Conservation (phyloP, 2,329 filamentous ascomycete genomes). For the Dothidotthia symphoricarpi region DNA sequence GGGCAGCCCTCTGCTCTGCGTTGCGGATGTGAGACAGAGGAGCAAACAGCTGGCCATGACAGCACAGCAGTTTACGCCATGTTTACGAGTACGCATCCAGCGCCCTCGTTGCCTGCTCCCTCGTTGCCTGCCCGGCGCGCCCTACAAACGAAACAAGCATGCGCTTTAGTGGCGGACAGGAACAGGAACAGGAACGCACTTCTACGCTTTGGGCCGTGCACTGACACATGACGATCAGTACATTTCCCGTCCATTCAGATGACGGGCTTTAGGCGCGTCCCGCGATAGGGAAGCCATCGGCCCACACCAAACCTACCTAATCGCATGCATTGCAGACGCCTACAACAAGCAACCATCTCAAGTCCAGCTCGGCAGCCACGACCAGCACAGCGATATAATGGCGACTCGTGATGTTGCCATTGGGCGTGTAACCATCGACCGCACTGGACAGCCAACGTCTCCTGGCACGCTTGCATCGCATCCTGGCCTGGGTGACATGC, state of each 20-base stretch:
- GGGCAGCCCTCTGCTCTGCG: conserved; percentile 9
- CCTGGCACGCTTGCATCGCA: conserved; percentile 14
- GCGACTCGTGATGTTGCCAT: too few relatives aligned
- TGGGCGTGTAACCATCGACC: neutral
- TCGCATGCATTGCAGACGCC: too few relatives aligned
- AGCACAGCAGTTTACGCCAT: conserved; percentile 7
- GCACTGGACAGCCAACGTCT: conserved; percentile 11
- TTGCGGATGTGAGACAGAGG: conserved; percentile 8
- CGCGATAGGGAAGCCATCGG: conserved; percentile 13
- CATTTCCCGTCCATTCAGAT: conserved; percentile 14
- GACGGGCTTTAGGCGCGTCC: conserved; percentile 33
- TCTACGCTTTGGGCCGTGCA: conserved; percentile 18
- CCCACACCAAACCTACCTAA: neutral
- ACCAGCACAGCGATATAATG: neutral
- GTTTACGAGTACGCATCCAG: too few relatives aligned
- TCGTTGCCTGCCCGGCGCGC: conserved; percentile 16
- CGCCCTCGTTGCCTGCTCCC: conserved; percentile 1
- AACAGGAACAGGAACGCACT: conserved; percentile 33
- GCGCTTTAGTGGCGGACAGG: conserved; percentile 21
- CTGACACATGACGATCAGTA: neutral
- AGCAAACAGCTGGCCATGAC: conserved; percentile 9
- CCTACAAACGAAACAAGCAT: conserved; percentile 23
- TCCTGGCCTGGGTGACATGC: conserved; percentile 15
- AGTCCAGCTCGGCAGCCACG: neutral
- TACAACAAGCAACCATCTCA: too few relatives aligned